Evolutionary conservation across 306 rosid genomes (phyloP), one percentile per base, ranked within the genome.

Genomic region (Macrotyloma uniflorum): DNA sequence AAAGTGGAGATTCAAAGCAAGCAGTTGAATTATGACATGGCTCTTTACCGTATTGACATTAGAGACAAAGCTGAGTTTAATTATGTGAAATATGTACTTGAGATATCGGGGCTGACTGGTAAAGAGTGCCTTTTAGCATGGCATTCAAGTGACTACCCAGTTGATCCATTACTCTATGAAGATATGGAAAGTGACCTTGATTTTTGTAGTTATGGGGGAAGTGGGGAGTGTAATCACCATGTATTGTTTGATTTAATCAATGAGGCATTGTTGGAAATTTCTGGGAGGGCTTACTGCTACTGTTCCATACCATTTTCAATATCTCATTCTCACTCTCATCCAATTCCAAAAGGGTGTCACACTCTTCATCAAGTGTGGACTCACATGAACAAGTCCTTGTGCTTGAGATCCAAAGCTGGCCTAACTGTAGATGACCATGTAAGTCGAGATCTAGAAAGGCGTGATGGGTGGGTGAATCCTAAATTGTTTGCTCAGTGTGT

Each of bases 221-320:
- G 75, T 40, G 84, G 82, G 8, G 46, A 82, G 12, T 88, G 91
- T 38, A 69, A 84, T 69, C 89, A 87, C 55, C 38, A 83, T 73
- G 84, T 87, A 28, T 74, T 89, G 63, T 89, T 89, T 87, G 93
- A 89, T 77, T 61, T 91, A 12, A 83, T 87, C 46, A 89, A 91
- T 71, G 96, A 91, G 78, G 84, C 89, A 28, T 22, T 89, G 69
- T 68, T 86, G 84, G 93, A 91, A 78, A 83, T 89, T 30, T 83
- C 85, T 74, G 88, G 82, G 40, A 83, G 85, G 40, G 83, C 88
- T 57, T 54, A 83, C 53, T 49, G 80, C 76, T 87, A 83, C 62
- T 79, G 67, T 78, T 86, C 88, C 1, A 46, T 6, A 9, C 49
- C 42, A 14, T 69, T 85, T 61, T 83, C 88, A 28, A 6, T 20